Percentiles rank a stretch among this genome's conserved stretches.
Conservation (phyloP, 2,329 filamentous ascomycete species). For the Metarhizium anisopliae region DNA sequence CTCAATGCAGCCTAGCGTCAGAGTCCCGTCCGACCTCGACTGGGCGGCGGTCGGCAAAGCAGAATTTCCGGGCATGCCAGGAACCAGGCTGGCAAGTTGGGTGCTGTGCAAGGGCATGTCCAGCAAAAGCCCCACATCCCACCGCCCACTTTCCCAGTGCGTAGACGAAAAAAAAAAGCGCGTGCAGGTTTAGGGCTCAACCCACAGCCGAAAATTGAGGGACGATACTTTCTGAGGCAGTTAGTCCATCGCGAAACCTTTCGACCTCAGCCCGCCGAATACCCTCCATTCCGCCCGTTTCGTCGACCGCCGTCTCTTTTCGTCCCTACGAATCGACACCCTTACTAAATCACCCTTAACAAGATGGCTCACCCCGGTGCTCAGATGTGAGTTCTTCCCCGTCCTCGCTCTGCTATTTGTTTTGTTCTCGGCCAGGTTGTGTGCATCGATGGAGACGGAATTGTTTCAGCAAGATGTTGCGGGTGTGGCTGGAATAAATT, state of each 20-base stretch:
- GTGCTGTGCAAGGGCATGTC: too few relatives aligned
- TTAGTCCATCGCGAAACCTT: conserved; percentile 8
- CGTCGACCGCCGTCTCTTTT: conserved; percentile 21
- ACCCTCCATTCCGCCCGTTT: conserved; percentile 5
- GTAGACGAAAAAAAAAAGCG: not conserved
- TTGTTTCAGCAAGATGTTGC: not conserved
- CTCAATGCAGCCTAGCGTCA: conserved; percentile 3
- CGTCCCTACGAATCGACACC: conserved; percentile 16
- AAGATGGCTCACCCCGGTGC: conserved; percentile 53
- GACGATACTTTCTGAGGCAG: conserved; percentile 3
- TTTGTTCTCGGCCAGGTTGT: not conserved
- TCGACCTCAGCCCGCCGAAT: conserved; percentile 7
- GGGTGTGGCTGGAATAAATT: not conserved
- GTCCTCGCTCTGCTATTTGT: not conserved
- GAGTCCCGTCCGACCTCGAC: not conserved
- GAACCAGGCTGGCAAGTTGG: not conserved
- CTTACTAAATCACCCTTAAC: conserved; percentile 20
- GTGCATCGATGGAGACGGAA: not conserved
- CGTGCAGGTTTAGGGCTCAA: conserved; percentile 20
- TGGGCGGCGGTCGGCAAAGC: conserved; percentile 11
- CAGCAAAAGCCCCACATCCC: not conserved
- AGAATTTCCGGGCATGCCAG: conserved; percentile 10
- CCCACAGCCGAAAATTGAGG: conserved; percentile 17
- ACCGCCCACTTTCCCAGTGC: not conserved
- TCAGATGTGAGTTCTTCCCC: conserved; percentile 46